Evolutionary conservation across 768 basidiomycete species (phyloP), one percentile per base, ranked within the genome.

Genomic region (Megacollybia marginata): DNA sequence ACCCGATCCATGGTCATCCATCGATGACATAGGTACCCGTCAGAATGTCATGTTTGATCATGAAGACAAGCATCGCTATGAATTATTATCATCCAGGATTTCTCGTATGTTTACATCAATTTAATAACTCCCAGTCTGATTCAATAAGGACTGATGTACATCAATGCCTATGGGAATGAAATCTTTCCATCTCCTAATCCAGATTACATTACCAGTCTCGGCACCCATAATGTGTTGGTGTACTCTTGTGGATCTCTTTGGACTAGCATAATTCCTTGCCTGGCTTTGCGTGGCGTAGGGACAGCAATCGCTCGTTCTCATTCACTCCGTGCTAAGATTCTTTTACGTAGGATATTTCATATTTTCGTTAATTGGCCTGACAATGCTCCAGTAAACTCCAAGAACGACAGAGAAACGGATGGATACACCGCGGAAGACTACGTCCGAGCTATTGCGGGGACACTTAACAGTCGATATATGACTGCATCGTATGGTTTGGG

Each of bases 241-340:
- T 96, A 95, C 62, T 93, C 91, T 3, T 93, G 92, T 60, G 93
- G 93, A 5, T 95, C 92, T 2, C 69, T 97, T 8, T 97, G 91
- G 91, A 97, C 52, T 55, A 90, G 88, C 57, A 88, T 96, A 52
- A 83, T 93, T n/a, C 93, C 93, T 0, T 95, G 93, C 64, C 73
- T 97, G 20, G 88, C 92, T 1, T 66, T 97, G 28, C 80, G 82
- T 48, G 89, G 90, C 1, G 83, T 95, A 11, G 89, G 84, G 2
- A 66, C 75, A 44, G 79, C 76, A 16, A 92, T 95, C 50, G 89
- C 90, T 13, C 71, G 78, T 32, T 94, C 91, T 34, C 66, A 66
- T 10, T 74, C 74, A 16, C 71, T 95, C 28, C 77, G 77, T 31
- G 87, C 85, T 7, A 96, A 96, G 63, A 76, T 94, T 7, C 66